Conservation (phyloP, 768 basidiomycete genomes). For the Daedalea quercina region DNA sequence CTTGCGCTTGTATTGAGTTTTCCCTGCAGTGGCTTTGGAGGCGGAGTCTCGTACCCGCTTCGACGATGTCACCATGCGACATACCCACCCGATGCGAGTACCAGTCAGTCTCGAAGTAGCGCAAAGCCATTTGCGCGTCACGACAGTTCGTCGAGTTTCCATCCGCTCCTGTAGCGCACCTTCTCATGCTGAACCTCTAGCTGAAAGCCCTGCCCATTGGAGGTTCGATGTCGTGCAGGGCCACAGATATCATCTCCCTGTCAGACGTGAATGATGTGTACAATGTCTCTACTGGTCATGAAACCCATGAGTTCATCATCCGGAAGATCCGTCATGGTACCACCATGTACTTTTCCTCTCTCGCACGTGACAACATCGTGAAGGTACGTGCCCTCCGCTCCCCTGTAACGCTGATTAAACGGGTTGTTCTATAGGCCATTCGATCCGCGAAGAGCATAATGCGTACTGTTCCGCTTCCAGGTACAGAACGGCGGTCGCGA, state of each 20-base stretch:
- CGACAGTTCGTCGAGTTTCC: conserved; percentile 45
- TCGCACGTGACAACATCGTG: conserved; percentile 61
- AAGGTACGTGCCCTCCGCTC: conserved; percentile 39
- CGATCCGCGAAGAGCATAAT: conserved; percentile 69
- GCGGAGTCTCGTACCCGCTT: conserved; percentile 49
- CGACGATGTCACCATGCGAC: conserved; percentile 60
- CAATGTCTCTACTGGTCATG: conserved; percentile 71
- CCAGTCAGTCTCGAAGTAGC: conserved; percentile 68
- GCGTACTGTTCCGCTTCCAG: conserved; percentile 44
- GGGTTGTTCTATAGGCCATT: conserved; percentile 42
- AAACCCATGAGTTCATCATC: conserved; percentile 77
- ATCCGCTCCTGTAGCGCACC: not conserved
- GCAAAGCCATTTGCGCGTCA: conserved; percentile 66
- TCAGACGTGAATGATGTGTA: conserved; percentile 84
- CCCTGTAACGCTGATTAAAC: not conserved
- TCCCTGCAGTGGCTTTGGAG: conserved; percentile 49
- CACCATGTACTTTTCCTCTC: conserved; percentile 73
- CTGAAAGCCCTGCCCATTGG: conserved; percentile 69
- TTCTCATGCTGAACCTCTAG: conserved; percentile 23
- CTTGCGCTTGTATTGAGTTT: not conserved
- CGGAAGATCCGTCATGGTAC: conserved; percentile 63
- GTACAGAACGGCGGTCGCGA: conserved; percentile 62
- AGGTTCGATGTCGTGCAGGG: conserved; percentile 60
- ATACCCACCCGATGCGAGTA: conserved; percentile 56
- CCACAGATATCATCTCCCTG: conserved; percentile 76